Base-by-base conservation (phyloP, 768 basidiomycete genomes). In the Collybiopsis luxurians region DNA sequence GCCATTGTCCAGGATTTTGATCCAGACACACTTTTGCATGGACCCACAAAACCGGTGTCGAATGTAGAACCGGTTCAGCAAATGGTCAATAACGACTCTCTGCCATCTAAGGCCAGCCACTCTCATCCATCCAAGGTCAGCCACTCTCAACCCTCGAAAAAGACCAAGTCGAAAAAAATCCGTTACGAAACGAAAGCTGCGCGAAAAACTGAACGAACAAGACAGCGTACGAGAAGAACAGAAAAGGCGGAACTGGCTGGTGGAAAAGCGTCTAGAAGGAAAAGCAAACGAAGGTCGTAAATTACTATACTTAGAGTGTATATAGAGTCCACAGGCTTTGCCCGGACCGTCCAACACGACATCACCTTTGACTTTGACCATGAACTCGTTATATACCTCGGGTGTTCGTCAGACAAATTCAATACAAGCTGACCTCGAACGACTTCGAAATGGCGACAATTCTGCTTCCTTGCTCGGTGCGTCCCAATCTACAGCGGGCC, bases 311-410 rank as follows among this genome's bases (percentile, higher is more conserved):
- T n/a, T n/a, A n/a, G n/a, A n/a, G n/a, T n/a, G n/a, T n/a, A n/a
- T n/a, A n/a, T n/a, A n/a, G n/a, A n/a, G n/a, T n/a, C n/a, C n/a
- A n/a, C n/a, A n/a, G n/a, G n/a, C n/a, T n/a, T n/a, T n/a, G n/a
- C n/a, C n/a, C n/a, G n/a, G n/a, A n/a, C n/a, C n/a, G n/a, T n/a
- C n/a, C n/a, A n/a, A n/a, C n/a, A n/a, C n/a, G n/a, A n/a, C n/a
- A n/a, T n/a, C n/a, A n/a, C n/a, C n/a, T n/a, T n/a, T n/a, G 40
- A 19, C 40, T 4, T 60, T 46, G 55, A 55, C 68, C 38, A 98
- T 98, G 95, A 96, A 98, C 73, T 95, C 93, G 34, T 80, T 98
- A 15, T 98, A 97, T 74, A 94, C 93, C 0, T 87, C 91, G 39
- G 95, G 94, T 2, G 89, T 96, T 19, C 83, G 95, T 34, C 95